Base-by-base conservation (phyloP, 2,329 filamentous ascomycete species). In the Cladorrhinum sp. region DNA sequence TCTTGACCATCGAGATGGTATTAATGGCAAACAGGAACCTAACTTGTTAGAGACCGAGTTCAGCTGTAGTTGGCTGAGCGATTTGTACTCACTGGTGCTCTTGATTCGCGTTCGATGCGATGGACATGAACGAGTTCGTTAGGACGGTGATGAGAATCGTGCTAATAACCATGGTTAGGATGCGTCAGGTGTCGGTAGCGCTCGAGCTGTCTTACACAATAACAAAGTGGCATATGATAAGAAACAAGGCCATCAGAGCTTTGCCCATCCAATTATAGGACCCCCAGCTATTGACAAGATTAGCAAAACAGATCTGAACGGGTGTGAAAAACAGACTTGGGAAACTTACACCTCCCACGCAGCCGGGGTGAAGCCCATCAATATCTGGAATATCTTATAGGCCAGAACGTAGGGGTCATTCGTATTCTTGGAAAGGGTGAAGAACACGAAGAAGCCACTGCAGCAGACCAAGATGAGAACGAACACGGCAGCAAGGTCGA, bases 1-100 rank as follows among this genome's bases (percentile, higher is more conserved):
- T 96, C 74, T 97, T 98, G 66, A 97, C 94, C 91, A 96, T 96
- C 3, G 92, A 96, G 55, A 97, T 96, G 3, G 94, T 96, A 72
- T 97, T 98, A 73, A 98, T 92, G 0, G 94, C 94, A 71, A 98
- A 97, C 2, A 97, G 77, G 72, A 96, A 97, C 62, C 82, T 84
- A 55, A 20, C 1, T 10, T 8, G 52, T 65, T 68, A 63, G 68
- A 39, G 7, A 58, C 28, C 5, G 6, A 33, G 50, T 14, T 5
- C 12, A n/a, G 9, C 16, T 20, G 6, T 18, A 2, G 14, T 8
- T 16, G 30, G 30, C 2, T 28, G 18, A n/a, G 24, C 48, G 6
- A 16, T 1, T 26, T 18, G n/a, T 0, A 71, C 82, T 68, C 73
- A 84, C 79, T 88, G 86, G 64, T 97, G 93, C 75, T 97, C 94